phyloP scores from a whole-genome alignment of 805 yeast genomes.

The Candida golubevii region DNA sequence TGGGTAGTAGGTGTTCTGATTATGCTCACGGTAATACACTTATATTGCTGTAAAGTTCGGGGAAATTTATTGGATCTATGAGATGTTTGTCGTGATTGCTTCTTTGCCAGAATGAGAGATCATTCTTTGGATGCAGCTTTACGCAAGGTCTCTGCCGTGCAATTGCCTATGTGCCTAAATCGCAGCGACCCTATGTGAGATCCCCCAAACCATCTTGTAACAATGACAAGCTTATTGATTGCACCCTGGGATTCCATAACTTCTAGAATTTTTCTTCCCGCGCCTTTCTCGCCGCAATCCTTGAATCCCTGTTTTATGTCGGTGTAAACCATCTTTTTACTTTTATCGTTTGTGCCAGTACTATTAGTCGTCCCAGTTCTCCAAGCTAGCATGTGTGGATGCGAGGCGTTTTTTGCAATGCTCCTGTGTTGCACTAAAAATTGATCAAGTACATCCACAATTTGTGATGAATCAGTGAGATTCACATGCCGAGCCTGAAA shows the following conservation, averaged over 20 bases:
- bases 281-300: conserved; percentile 75
- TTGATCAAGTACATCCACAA: conserved; percentile 38
- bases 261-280: conserved; percentile 55
- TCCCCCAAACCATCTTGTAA: conserved; percentile 82
- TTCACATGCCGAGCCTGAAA: conserved; percentile 60
- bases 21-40: not conserved
- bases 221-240: conserved; percentile 59
- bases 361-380: conserved; percentile 37
- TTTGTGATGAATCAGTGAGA: conserved; percentile 36
- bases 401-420: conserved; percentile 53
- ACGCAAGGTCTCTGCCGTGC: conserved; percentile 48
- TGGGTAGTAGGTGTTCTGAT: too few species aligned
- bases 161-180: conserved; percentile 60
- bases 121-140: not conserved
- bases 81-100: too few species aligned
- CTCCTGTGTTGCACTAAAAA: conserved; percentile 44
- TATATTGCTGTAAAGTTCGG: too few species aligned
- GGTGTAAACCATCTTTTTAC: conserved; percentile 4
- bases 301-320: conserved; percentile 53
- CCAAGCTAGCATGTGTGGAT: conserved; percentile 76
- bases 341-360: not conserved
- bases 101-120: too few species aligned
- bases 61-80: too few species aligned
- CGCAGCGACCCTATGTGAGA: conserved; percentile 66
- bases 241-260: conserved; percentile 47